Evolutionary conservation across 495 filamentous ascomycete genomes (phyloP).

Genomic region (Aspergillus indologenus): DNA sequence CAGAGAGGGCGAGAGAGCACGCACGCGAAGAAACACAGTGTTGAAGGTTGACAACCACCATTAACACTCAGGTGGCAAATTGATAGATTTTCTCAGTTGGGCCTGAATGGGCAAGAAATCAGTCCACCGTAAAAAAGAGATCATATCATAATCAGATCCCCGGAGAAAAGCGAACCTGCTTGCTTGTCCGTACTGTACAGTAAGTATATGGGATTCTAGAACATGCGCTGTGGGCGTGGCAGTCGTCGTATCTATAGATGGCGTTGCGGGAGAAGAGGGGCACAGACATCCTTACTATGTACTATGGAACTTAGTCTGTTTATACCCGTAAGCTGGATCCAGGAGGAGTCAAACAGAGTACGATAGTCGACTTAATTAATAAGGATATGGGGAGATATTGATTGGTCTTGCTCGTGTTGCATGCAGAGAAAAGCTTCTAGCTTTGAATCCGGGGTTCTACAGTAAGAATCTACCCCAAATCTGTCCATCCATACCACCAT

Average conservation of each 20-base stretch:
- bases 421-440: neutral
- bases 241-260: neutral
- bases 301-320: neutral
- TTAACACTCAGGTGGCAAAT: conserved; percentile 18
- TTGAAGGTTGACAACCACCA: conserved; percentile 4
- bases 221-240: neutral
- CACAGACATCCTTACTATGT: neutral
- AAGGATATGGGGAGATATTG: neutral
- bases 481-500: no score
- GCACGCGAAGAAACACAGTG: neutral
- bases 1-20: neutral
- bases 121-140: neutral
- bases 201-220: neutral
- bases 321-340: no score
- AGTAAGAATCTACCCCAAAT: no score
- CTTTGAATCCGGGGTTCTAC: neutral
- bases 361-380: no score
- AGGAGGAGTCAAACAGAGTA: no score
- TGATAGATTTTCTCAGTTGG: conserved; percentile 2
- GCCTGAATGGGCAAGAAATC: neutral
- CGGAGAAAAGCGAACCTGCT: neutral
- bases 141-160: neutral
- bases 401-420: neutral
- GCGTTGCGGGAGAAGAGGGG: neutral
- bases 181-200: neutral